Evolutionary conservation across 805 yeast genomes (phyloP), one percentile per base, ranked within the genome.

Genomic region (Tetrapisispora nanseiensis): DNA sequence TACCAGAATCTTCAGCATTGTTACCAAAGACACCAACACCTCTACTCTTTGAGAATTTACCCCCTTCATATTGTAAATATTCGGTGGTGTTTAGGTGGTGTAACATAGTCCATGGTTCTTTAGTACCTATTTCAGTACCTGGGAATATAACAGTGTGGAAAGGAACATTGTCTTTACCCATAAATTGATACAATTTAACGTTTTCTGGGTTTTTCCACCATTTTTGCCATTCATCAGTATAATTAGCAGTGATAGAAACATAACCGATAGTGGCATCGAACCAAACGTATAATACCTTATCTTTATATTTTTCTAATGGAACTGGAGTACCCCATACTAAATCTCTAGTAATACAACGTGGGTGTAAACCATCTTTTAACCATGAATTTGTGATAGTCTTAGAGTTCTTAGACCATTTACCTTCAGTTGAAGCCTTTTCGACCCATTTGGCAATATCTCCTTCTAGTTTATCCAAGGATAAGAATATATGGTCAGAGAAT

Each of bases 101-200:
- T 52, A 89, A 72, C 76, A 77, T 80, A 46, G 96, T 87, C 97
- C 97, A 92, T 37, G 71, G 57, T 44, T 90, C 90, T 16, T 73
- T 66, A 15, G 98, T 89, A 63, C 97, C 99, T 35, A 92, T 68
- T 66, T 80, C 82, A 22, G 95, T 69, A 33, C 94, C 80, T 46
- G 99, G 99, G 86, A 90, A 92, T 43, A 92, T 95, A 43, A 92
- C 98, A 1, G 96, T 83, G 62, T 92, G 99, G 86, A 92, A 92
- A 26, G 97, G 97, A 56, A 89, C 97, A 60, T 92, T 92, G 66
- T 92, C 99, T 65, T 92, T 92, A 66, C 99, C 99, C 99, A 92
- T 92, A 65, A 92, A 92, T 70, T 92, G 99, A 63, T 85, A 86
- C 51, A 92, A 70, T 51, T 83, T 67, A 49, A 92, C 96, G 48